phyloP scores from a whole-genome alignment of 169 alveolate genomes.

The Plasmodium vivax region DNA sequence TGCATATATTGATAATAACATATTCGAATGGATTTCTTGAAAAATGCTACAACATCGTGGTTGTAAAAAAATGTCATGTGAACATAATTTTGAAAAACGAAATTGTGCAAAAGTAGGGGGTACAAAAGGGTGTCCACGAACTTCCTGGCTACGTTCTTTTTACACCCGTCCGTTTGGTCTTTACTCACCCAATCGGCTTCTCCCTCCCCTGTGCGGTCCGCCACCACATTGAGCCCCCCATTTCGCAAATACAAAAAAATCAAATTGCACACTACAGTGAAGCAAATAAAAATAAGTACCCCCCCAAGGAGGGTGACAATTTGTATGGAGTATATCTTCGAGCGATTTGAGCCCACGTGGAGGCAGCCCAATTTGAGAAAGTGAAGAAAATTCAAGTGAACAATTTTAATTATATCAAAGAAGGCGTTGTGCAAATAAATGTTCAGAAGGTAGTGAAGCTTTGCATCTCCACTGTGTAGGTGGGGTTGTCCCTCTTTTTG shows the following conservation, averaged over 20 bases:
- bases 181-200: neutral
- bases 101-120: slow-evolving; percentile 41
- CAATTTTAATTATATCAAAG: slow-evolving; percentile 58
- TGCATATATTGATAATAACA: slow-evolving; percentile 56
- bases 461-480: slow-evolving; percentile 26
- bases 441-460: slow-evolving; percentile 35
- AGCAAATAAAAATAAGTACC: neutral
- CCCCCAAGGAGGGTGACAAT: neutral
- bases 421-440: slow-evolving; percentile 62
- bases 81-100: slow-evolving; percentile 15
- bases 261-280: slow-evolving; percentile 39
- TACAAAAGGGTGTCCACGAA: neutral
- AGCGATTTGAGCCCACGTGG: neutral
- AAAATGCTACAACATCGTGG: slow-evolving; percentile 23
- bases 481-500: neutral
- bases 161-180: neutral
- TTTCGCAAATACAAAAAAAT: slow-evolving; percentile 22
- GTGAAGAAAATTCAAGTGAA: slow-evolving; percentile 30
- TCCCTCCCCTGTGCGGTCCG: neutral
- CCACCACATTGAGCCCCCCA: neutral
- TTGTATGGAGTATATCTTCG: slow-evolving; percentile 15
- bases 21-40: slow-evolving; percentile 47
- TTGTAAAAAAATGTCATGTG: slow-evolving; percentile 28
- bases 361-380: slow-evolving; percentile 31
- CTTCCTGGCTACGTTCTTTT: neutral